Conservation (phyloP, 148 eudicot genomes). For the Pouteria glomerata region DNA sequence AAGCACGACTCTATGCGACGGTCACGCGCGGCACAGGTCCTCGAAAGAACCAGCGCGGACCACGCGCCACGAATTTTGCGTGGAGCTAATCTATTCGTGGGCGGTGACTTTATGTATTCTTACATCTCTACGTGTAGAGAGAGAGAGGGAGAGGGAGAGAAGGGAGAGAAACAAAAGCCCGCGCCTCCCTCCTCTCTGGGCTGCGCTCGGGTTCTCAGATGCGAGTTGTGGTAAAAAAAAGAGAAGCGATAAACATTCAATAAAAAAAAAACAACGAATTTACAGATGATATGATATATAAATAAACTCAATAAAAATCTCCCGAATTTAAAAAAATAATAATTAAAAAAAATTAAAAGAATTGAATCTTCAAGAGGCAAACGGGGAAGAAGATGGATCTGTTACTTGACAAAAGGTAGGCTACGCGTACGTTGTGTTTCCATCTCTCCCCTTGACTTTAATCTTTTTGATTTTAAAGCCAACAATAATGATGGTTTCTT, state of each 20-base stretch:
- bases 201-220: not conserved
- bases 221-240: not conserved
- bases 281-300: not conserved
- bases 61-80: no score
- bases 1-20: no score
- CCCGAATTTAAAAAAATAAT: no score
- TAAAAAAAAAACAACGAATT: not conserved
- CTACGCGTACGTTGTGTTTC: not conserved
- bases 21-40: no score
- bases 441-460: not conserved
- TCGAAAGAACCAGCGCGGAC: not conserved
- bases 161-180: not conserved
- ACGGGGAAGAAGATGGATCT: not conserved
- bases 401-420: not conserved
- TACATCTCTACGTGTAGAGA: no score
- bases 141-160: not conserved
- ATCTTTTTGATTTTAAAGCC: slow-evolving; percentile 4
- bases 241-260: not conserved
- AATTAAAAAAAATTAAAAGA: no score
- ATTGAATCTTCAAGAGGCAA: no score
- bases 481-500: not conserved
- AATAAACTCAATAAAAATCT: not conserved
- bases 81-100: not conserved
- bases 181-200: not conserved
- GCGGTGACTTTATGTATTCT: not conserved